Conservation (phyloP, 1,284 basidiomycete species). For the Sanghuangporus sanghuang region DNA sequence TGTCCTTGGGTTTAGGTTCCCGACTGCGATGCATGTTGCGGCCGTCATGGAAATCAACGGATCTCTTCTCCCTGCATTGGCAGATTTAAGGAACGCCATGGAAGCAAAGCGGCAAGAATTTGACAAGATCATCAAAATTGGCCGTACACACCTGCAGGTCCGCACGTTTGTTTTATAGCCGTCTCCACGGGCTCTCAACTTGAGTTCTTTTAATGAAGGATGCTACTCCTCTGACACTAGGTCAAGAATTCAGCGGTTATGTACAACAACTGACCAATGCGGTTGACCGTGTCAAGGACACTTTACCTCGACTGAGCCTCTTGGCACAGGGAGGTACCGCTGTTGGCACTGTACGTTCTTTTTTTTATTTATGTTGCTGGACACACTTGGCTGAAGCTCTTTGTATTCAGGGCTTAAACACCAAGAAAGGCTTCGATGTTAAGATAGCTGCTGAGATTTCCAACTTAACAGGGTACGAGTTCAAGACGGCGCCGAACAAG, state of each 20-base stretch:
- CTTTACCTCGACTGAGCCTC: conserved; percentile 83
- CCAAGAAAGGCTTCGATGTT: conserved; percentile 93
- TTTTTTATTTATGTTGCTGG: background rate
- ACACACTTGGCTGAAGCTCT: conserved; percentile 3
- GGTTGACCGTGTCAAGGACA: conserved; percentile 81
- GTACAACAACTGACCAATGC: conserved; percentile 93
- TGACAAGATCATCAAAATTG: conserved; percentile 96
- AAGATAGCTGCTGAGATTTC: conserved; percentile 92
- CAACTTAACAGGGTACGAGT: conserved; percentile 85
- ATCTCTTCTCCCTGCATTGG: conserved; percentile 82
- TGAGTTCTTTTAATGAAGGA: conserved; percentile 47
- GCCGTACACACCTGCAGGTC: conserved; percentile 89
- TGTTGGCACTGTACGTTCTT: conserved; percentile 81
- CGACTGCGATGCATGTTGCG: conserved; percentile 98
- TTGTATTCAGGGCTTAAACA: conserved; percentile 81
- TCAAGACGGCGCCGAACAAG: conserved; percentile 98
- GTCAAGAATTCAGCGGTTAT: conserved; percentile 98
- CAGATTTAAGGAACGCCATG: conserved; percentile 79
- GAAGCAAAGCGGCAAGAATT: conserved; percentile 80
- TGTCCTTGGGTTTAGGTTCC: conserved; percentile 61
- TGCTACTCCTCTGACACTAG: conserved; percentile 95
- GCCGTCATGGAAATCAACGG: conserved; percentile 86
- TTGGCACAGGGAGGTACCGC: conserved; percentile 99
- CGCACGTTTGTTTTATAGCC: background rate
- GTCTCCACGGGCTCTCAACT: background rate